These are phyloP conservation scores for Stellera chamaejasme DNA, from an alignment of 345 rosid species.

Conservation along the genomic window DNA sequence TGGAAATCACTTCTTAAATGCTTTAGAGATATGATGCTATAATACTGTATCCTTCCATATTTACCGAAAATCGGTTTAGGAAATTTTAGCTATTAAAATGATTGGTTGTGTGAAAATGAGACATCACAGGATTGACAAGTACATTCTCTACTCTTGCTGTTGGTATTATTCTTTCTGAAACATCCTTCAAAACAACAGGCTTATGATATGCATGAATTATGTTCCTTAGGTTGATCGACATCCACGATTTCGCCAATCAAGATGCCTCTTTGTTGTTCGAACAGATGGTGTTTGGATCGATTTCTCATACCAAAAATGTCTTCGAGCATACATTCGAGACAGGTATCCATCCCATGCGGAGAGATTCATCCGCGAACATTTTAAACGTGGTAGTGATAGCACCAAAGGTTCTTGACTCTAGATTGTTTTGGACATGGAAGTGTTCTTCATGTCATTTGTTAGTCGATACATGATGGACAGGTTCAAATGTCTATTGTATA, in stretches of 20 bases:
- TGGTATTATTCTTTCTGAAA: neutral
- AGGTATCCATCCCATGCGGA: conserved; percentile 66
- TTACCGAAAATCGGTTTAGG: no score
- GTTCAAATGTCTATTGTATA: no score
- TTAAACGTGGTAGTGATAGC: conserved; percentile 55
- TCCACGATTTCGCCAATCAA: conserved; percentile 66
- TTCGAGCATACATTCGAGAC: conserved; percentile 57
- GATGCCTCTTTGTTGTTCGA: conserved; percentile 80
- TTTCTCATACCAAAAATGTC: conserved; percentile 85
- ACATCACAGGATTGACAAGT: neutral
- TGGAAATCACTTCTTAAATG: no score
- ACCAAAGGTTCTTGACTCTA: conserved; percentile 4
- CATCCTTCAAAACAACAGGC: neutral
- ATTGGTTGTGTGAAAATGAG: neutral
- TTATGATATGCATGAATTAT: neutral
- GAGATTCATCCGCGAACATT: conserved; percentile 63
- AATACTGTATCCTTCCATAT: no score
- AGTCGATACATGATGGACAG: neutral
- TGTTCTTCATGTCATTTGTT: neutral
- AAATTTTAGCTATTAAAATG: neutral
- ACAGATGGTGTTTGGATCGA: conserved; percentile 89
- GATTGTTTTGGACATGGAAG: conserved; percentile 2
- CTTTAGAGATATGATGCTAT: no score
- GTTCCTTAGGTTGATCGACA: conserved; percentile 64
- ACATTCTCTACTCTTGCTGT: neutral